phyloP scores from a whole-genome alignment of 345 rosid species.

The Populus alba region DNA sequence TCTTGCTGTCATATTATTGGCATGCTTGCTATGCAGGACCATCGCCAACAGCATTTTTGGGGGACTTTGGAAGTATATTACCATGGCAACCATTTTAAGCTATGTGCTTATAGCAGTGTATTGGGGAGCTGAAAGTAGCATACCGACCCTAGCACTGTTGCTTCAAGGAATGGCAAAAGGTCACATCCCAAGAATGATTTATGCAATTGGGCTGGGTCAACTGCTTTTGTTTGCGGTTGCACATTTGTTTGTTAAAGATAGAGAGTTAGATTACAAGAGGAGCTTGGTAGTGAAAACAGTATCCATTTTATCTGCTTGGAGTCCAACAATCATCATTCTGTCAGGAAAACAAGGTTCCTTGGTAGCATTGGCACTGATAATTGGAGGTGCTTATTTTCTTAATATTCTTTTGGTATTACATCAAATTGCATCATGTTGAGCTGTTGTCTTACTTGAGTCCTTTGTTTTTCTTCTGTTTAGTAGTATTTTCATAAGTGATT shows the following conservation, averaged over 20 bases:
- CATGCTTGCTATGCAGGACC: conserved; percentile 39
- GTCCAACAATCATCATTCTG: conserved; percentile 67
- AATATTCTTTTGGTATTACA: background rate
- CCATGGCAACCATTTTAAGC: conserved; percentile 50
- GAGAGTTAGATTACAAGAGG: conserved; percentile 21
- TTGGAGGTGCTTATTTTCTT: conserved; percentile 52
- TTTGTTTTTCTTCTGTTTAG: background rate
- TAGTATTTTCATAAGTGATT: background rate
- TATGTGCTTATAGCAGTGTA: conserved; percentile 68
- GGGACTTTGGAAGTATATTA: conserved; percentile 47
- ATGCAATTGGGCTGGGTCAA: conserved; percentile 56
- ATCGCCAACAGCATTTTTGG: conserved; percentile 21
- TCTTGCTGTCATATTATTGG: conserved; percentile 44
- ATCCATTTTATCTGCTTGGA: conserved; percentile 66
- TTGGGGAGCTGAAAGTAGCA: conserved; percentile 63
- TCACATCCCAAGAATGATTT: conserved; percentile 55
- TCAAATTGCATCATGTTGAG: background rate
- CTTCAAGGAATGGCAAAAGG: conserved; percentile 43
- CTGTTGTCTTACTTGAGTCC: background rate
- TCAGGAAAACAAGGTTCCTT: conserved; percentile 85
- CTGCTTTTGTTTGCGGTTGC: conserved; percentile 46
- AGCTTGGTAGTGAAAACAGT: conserved; percentile 40
- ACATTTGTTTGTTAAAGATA: conserved; percentile 21
- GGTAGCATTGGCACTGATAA: conserved; percentile 56
- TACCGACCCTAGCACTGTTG: conserved; percentile 31